Base-by-base conservation (phyloP, 2,329 filamentous ascomycete genomes). In the Ophiostoma himal-ulmi region DNA sequence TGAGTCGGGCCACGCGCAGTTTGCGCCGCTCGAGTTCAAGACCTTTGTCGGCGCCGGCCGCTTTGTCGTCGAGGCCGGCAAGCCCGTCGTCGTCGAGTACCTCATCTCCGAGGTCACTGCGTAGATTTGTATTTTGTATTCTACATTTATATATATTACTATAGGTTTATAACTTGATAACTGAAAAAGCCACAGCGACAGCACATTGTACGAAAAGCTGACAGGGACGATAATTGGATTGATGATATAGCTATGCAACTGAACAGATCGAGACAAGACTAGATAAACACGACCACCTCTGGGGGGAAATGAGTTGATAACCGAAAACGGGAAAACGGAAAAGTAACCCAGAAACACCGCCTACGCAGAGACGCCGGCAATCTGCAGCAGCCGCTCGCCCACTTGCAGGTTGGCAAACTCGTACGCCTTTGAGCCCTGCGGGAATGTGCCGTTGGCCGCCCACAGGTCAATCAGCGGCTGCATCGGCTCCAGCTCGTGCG, bases 401-500 rank as follows among this genome's bases (percentile, higher is more conserved):
- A 84, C 86, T 71, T 82, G 82, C 64, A 88, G 78, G 76, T 89
- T 89, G 72, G 88, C 87, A 75, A 87, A 88, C 72, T 87, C 85
- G 76, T 89, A 89, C 1, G 87, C 88, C 80, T 88, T 89, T 60
- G 86, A 89, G 73, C 91, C 91, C 14, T 88, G 87, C 1, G 93
- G 93, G 75, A 98, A 91, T 36, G 94, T 91, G 71, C 94, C 93
- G 77, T 94, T 94, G 73, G 90, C 90, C 36, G 93, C 89, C 90
- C 94, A 97, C 48, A 97, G 85, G 76, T 97, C 93, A 75, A 98
- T 92, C 75, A 98, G 82, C 36, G 92, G 93, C 82, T 96, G 92
- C 93, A 98, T 97, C 30, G 94, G 94, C 83, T 97, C 94, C 76
- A 96, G 86, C 80, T 97, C 94, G 77, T 93, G 91, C 71, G 93